These are phyloP conservation scores for Vitis rotundifolia DNA, from an alignment of 164 flowering plant species.

Conservation along the genomic window DNA sequence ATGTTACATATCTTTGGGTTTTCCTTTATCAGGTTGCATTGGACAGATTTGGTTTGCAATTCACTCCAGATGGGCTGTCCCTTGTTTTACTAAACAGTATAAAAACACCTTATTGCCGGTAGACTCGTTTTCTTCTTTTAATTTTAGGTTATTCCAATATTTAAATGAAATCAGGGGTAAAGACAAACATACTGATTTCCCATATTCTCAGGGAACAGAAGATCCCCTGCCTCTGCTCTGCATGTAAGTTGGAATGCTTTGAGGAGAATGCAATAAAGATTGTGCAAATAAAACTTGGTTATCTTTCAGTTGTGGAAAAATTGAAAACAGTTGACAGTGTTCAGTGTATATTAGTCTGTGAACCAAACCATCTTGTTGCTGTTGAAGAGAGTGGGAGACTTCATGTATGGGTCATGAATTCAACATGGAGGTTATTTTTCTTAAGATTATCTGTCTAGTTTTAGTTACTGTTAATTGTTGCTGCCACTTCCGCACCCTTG, in stretches of 20 bases:
- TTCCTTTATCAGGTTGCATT: slow-evolving; percentile 42
- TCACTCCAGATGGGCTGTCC: slow-evolving; percentile 70
- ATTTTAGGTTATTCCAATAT: background rate
- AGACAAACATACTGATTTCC: slow-evolving; percentile 8
- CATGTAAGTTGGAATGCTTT: slow-evolving; percentile 48
- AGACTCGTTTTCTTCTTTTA: slow-evolving; percentile 5
- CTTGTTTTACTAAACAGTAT: slow-evolving; percentile 64
- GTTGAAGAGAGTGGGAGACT: slow-evolving; percentile 71
- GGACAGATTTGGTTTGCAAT: slow-evolving; percentile 62
- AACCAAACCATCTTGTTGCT: slow-evolving; percentile 65
- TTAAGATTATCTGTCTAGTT: background rate
- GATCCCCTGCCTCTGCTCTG: slow-evolving; percentile 59
- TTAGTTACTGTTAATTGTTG: background rate
- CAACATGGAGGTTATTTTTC: slow-evolving; percentile 73
- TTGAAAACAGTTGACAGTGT: slow-evolving; percentile 43
- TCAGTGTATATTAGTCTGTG: slow-evolving; percentile 74
- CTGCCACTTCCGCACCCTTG: too few species aligned
- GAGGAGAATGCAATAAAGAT: slow-evolving; percentile 69
- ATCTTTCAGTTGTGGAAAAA: slow-evolving; percentile 53
- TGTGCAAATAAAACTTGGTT: slow-evolving; percentile 68
- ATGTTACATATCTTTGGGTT: background rate
- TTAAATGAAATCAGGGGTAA: background rate
- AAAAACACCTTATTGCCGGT: slow-evolving; percentile 89
- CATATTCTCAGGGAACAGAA: slow-evolving; percentile 52
- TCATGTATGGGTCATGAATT: slow-evolving; percentile 82